Evolutionary conservation across 139 green algal genomes (phyloP).

Genomic region (Monoraphidium neglectum): DNA sequence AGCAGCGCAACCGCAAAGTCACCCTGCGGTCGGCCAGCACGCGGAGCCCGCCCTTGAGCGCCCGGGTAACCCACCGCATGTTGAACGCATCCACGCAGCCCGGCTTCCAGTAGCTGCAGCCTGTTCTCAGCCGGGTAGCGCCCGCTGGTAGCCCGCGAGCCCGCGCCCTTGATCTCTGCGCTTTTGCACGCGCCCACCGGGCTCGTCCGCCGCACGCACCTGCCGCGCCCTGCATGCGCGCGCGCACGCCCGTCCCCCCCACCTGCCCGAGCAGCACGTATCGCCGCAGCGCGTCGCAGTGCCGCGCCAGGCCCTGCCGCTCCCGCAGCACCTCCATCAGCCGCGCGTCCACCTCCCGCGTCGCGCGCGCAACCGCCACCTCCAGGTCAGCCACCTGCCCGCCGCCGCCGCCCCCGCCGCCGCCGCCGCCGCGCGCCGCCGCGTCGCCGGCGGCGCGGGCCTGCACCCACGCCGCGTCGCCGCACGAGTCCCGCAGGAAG

Average conservation of each 20-base stretch:
- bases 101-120: not conserved
- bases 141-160: too few species aligned
- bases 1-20: constrained; percentile 88
- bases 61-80: too few species aligned
- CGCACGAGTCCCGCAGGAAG: constrained; percentile 85
- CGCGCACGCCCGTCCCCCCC: not conserved
- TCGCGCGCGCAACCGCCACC: constrained; percentile 57
- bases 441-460: constrained; percentile 36
- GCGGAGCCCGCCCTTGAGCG: too few species aligned
- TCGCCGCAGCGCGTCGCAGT: constrained; percentile 83
- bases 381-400: constrained; percentile 63
- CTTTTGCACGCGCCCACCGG: too few species aligned
- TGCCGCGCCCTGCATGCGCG: too few species aligned
- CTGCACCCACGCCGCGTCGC: constrained; percentile 73
- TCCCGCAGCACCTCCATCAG: constrained; percentile 79
- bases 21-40: constrained; percentile 25
- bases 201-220: too few species aligned
- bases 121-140: not conserved
- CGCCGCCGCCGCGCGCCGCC: constrained; percentile 18
- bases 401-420: constrained; percentile 1
- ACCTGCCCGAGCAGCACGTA: constrained; percentile 93
- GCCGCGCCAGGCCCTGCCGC: constrained; percentile 67
- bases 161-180: too few species aligned
- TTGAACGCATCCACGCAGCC: too few species aligned
- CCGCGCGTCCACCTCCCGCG: constrained; percentile 60